Conservation (phyloP, 2,329 filamentous ascomycete genomes). For the Colletotrichum cuscutae region DNA sequence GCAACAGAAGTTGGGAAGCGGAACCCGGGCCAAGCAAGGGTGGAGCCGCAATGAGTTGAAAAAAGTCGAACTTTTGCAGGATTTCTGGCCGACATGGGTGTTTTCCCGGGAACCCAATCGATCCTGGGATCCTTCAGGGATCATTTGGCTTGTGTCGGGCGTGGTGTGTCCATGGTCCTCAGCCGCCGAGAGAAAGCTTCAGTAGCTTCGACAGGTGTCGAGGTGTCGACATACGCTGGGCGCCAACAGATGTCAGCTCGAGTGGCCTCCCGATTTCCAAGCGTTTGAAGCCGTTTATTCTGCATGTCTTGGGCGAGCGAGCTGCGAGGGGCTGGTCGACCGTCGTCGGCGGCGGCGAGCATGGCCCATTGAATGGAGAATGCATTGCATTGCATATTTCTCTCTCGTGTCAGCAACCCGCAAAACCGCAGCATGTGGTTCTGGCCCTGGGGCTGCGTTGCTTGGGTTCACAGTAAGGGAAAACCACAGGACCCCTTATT, state of each 20-base stretch:
- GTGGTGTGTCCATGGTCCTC: neutral
- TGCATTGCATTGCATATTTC: slow-evolving; percentile 31
- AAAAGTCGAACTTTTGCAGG: neutral
- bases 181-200: slow-evolving; percentile 15
- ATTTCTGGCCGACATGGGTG: slow-evolving; percentile 15
- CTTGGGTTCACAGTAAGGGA: neutral
- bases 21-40: neutral
- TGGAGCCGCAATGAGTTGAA: neutral
- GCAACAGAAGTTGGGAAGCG: neutral
- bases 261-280: neutral
- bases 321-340: neutral
- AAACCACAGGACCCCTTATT: slow-evolving; percentile 18
- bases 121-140: slow-evolving; percentile 27
- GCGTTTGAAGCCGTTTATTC: slow-evolving; percentile 6
- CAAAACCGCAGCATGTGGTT: neutral
- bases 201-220: neutral
- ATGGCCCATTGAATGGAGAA: slow-evolving; percentile 1
- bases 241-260: neutral
- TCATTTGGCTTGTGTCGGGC: neutral
- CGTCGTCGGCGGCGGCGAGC: neutral
- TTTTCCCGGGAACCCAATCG: slow-evolving; percentile 26
- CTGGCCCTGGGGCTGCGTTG: neutral
- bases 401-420: slow-evolving; percentile 12
- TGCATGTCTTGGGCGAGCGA: slow-evolving; percentile 5
- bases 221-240: neutral